These are phyloP conservation scores for Macrolepiota dolichaula DNA, from an alignment of 768 basidiomycete species.

Conservation along the genomic window DNA sequence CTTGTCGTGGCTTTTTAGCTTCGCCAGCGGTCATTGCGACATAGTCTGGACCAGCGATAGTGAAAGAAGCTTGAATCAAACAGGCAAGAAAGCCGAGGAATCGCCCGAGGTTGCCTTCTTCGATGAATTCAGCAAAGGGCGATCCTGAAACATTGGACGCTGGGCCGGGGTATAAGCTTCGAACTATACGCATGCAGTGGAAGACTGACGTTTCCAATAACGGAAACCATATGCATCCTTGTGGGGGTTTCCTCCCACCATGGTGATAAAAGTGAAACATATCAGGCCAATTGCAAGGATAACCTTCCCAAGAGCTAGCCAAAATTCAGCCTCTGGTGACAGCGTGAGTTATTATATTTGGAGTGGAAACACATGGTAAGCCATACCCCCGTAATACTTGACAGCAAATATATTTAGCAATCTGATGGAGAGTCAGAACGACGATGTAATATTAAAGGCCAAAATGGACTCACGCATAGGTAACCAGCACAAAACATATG, in stretches of 20 bases:
- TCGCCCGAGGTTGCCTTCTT: conserved; percentile 49
- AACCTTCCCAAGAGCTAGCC: conserved; percentile 51
- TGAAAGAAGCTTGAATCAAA: conserved; percentile 59
- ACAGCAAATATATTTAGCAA: conserved; percentile 46
- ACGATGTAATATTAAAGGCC: not conserved
- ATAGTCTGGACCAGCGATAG: conserved; percentile 56
- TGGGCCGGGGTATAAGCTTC: conserved; percentile 14
- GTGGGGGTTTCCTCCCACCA: conserved; percentile 58
- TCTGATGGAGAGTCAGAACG: conserved; percentile 19
- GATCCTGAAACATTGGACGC: conserved; percentile 43
- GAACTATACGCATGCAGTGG: not conserved
- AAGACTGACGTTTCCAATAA: conserved; percentile 43
- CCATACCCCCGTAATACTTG: conserved; percentile 44
- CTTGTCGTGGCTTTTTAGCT: conserved; percentile 63
- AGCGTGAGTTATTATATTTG: not conserved
- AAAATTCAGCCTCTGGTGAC: conserved; percentile 48
- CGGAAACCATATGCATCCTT: conserved; percentile 54
- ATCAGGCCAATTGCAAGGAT: conserved; percentile 45
- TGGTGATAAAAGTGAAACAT: conserved; percentile 53
- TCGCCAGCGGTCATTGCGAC: conserved; percentile 68
- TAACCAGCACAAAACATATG: conserved; percentile 39
- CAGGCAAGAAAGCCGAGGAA: conserved; percentile 66
- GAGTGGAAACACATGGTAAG: not conserved
- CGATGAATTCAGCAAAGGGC: conserved; percentile 56
- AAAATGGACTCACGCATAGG: conserved; percentile 33